Base-by-base conservation (phyloP, 2,329 filamentous ascomycete species). In the Cryphonectria radicalis region DNA sequence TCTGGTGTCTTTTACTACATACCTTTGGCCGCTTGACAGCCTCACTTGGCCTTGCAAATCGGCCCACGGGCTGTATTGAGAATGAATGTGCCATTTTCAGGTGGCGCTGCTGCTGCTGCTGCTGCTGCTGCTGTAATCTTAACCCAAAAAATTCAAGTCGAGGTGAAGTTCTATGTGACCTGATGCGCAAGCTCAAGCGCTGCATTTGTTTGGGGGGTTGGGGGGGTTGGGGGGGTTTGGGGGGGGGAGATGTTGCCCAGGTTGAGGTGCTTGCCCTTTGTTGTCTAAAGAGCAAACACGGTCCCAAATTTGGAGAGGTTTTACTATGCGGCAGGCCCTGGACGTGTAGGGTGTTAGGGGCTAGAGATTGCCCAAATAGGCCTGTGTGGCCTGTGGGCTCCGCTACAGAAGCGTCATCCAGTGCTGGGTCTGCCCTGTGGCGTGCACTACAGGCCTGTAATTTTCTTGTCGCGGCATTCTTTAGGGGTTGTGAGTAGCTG, bases 1-100 rank as follows among this genome's bases (percentile, higher is more conserved):
- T 13, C n/a, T 28, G 28, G 13, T 42, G 65, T 35, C 13, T 28
- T 59, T 4, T 19, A 35, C 8, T 25, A 64, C 71, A 53, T 81
- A 92, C 92, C 83, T 88, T 93, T 28, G 93, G 93, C 75, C 93
- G 86, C 78, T 91, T 91, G 73, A 97, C 91, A 4, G 91, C 86
- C 72, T 92, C 89, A 77, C 89, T 91, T 65, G 85, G 84, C 70
- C 91, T 91, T 57, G 83, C 83, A 78, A 95, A 95, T 65, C 90
- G 89, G 70, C 86, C 84, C 68, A 92, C 82, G n/a, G 92, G 92
- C 75, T 92, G 88, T 73, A 94, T 88, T 35, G 89, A 80, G 78
- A 94, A 94, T 63, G 72, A 46, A 57, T 63, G 7, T 70, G 46
- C 65, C 72, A 74, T 74, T 2, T 25, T 67, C 59, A 59, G n/a